Percentiles rank a stretch among this genome's conserved stretches.
Evolutionary conservation across 441 rosid species (phyloP).

Genomic region (Gossypium aridum): DNA sequence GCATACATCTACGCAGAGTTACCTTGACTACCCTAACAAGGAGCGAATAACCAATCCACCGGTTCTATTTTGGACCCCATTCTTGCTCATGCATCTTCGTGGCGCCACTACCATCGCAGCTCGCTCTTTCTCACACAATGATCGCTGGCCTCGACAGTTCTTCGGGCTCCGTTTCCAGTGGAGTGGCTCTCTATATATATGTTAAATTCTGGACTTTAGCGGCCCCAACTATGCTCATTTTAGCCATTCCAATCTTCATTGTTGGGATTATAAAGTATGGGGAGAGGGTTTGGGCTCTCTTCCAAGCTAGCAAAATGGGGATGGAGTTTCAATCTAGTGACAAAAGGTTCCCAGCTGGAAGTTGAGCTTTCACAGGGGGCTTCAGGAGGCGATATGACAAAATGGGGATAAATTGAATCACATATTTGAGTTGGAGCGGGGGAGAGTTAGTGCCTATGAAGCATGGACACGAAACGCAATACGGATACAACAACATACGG

Average conservation of each 20-base stretch:
- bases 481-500: too few species aligned
- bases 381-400: neutral
- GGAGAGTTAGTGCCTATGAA: neutral
- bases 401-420: neutral
- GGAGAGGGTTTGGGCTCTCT: slow-evolving; percentile 3
- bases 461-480: too few species aligned
- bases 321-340: neutral
- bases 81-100: slow-evolving; percentile 7
- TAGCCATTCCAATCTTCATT: slow-evolving; percentile 10
- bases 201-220: neutral
- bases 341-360: neutral
- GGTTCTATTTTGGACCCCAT: slow-evolving; percentile 2
- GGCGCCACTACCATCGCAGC: neutral
- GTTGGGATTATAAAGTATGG: slow-evolving; percentile 7
- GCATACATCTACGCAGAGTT: neutral
- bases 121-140: slow-evolving; percentile 6
- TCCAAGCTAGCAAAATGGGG: neutral
- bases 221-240: neutral
- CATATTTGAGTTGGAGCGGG: neutral
- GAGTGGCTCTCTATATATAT: slow-evolving; percentile 5
- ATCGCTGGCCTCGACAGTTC: slow-evolving; percentile 16
- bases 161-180: slow-evolving; percentile 3
- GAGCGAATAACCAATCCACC: neutral
- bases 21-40: neutral
- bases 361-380: neutral